phyloP scores from a whole-genome alignment of 2,329 filamentous ascomycete species.

The Arthroderma sp. region DNA sequence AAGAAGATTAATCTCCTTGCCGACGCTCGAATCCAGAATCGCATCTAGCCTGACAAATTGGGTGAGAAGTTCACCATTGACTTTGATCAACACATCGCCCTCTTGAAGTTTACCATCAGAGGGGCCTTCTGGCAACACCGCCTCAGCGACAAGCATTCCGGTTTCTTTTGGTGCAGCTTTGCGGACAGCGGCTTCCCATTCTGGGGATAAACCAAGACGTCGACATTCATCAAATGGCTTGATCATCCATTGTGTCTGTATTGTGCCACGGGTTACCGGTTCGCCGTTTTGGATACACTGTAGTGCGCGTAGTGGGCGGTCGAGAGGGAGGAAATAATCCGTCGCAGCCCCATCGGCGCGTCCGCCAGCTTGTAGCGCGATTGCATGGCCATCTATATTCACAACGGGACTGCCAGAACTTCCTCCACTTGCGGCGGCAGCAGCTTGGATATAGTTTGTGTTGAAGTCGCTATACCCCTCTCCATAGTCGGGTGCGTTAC shows the following conservation, averaged over 20 bases:
- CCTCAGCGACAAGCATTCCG: constrained; percentile 93
- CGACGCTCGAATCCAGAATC: constrained; percentile 79
- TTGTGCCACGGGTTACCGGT: constrained; percentile 78
- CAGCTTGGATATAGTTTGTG: constrained; percentile 92
- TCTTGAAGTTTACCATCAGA: constrained; percentile 80
- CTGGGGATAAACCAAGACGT: constrained; percentile 66
- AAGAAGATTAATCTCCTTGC: constrained; percentile 60
- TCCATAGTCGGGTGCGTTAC: constrained; percentile 94
- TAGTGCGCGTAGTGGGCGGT: constrained; percentile 76
- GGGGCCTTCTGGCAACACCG: constrained; percentile 80
- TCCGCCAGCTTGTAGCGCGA: constrained; percentile 87
- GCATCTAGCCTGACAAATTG: constrained; percentile 87
- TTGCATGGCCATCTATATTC: constrained; percentile 81
- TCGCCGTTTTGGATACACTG: constrained; percentile 67
- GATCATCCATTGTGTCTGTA: constrained; percentile 92
- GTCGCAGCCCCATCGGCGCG: constrained; percentile 90
- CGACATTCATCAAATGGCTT: constrained; percentile 97
- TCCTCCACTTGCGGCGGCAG: constrained; percentile 88
- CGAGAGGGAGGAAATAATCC: constrained; percentile 90
- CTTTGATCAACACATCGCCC: constrained; percentile 83
- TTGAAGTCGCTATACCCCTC: constrained; percentile 98
- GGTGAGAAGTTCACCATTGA: constrained; percentile 84
- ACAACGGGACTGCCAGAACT: constrained; percentile 98
- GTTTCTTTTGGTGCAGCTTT: constrained; percentile 81
- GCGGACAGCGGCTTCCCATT: constrained; percentile 77